Evolutionary conservation across 2,329 filamentous ascomycete genomes (phyloP).

Genomic region (Ascochyta fabae): DNA sequence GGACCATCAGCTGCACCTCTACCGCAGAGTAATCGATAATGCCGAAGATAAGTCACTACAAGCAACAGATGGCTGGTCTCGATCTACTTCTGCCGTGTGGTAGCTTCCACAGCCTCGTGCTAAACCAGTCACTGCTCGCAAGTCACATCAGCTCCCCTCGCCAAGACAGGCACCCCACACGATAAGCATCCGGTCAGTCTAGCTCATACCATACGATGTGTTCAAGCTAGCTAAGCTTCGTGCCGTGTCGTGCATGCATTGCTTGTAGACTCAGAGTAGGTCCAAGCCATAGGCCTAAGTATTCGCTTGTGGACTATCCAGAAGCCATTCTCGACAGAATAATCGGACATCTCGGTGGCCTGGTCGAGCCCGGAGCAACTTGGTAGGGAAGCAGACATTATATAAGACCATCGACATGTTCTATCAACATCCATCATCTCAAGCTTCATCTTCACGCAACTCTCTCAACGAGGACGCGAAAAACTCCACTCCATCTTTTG

Average conservation of each 20-base stretch:
- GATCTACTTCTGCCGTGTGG: background rate
- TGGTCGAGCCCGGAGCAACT: background rate
- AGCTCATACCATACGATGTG: background rate
- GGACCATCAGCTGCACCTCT: background rate
- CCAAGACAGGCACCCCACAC: background rate
- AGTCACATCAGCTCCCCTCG: background rate
- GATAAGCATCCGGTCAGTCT: background rate
- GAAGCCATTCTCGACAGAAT: background rate
- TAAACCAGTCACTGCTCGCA: background rate
- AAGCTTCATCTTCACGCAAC: background rate
- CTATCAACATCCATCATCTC: background rate
- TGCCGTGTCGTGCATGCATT: background rate
- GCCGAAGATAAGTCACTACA: background rate
- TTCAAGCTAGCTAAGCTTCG: conserved; percentile 4
- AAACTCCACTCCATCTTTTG: too few relatives aligned
- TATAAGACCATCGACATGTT: background rate
- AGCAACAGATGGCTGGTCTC: conserved; percentile 4
- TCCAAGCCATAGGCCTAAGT: background rate
- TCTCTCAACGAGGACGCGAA: background rate
- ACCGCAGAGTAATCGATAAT: background rate
- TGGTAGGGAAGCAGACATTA: background rate
- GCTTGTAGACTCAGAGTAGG: conserved; percentile 2
- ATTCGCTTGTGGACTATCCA: background rate
- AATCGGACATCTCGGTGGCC: background rate
- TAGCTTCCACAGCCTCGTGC: background rate